Evolutionary conservation across 2,329 filamentous ascomycete species (phyloP), one percentile per base, ranked within the genome.

Genomic region (Aureobasidium zeae): DNA sequence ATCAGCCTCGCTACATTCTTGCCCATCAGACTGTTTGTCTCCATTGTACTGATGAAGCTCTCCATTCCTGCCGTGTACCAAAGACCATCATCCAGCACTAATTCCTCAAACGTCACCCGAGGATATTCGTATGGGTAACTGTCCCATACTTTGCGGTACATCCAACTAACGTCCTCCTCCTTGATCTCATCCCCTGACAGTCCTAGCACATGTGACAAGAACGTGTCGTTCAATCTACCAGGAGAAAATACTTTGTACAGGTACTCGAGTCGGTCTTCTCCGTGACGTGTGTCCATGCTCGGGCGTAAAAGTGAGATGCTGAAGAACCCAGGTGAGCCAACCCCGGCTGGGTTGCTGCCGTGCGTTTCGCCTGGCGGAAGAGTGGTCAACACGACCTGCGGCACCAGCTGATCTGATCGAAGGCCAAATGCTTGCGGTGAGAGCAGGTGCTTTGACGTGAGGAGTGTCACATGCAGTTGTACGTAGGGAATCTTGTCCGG

Each of bases 31-130:
- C 86, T 83, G 60, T 81, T 94, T 5, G 91, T 95, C 69, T 98
- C 91, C 91, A 98, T 96, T 0, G 87, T 94, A 8, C 83, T 91
- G 53, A 96, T 93, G 60, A 98, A 95, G 53, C 82, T 82, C 65
- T 96, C 89, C 31, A 96, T 93, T 0, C 73, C 74, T 41, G 70
- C 68, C 4, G 76, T 79, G 53, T 81, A 80, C 72, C 73, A 91
- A 11, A 89, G 55, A 0, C 77, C 76, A 5, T 73, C 63, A 4
- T 76, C 79, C 3, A 95, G 59, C 49, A 80, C 68, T 3, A 81
- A 76, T 48, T 91, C 82, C 53, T 95, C 86, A 60, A 96, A 98
- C 0, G 83, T 88, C 0, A 87, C 79, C 0, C 87, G 75, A 0
- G 89, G 89, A n/a, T 79, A 76, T 53, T 86, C 77, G 50, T 86